Evolutionary conservation across 495 filamentous ascomycete species (phyloP), one percentile per base, ranked within the genome.

Genomic region (Podospora pseudocomata): DNA sequence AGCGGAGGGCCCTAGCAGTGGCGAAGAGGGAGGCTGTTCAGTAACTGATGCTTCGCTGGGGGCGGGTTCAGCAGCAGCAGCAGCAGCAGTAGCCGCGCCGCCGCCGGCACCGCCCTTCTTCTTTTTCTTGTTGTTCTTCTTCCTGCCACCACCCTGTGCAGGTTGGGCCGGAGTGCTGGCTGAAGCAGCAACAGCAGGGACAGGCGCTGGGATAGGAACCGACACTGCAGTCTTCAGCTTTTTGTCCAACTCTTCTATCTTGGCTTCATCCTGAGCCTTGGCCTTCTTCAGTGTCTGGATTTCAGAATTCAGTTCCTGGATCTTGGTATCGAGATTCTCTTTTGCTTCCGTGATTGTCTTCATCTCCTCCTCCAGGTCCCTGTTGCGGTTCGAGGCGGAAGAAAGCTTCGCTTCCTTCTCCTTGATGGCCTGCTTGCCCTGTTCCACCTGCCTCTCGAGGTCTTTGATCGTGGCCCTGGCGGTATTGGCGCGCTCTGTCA

Each of bases 41-140:
- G 53, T 54, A 4, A 56, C 60, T 16, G 74, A 71, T 9, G 73
- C 67, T 34, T 79, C 78, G 39, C 71, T 75, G 19, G 68, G 34
- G 16, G 73, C 63, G 44, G 67, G 39, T 44, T 76, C 77, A 0
- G 66, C 2, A 9, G 65, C 60, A 9, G 65, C 60, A 44, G 73
- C 44, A 5, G 65, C 60, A 9, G 65, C 60, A 44, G 73, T 32
- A 5, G 65, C 60, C 4, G 67, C 64, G 4, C 81, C 62, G 59
- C 77, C 82, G 63, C 86, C 88, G 18, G 84, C 86, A 19, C 61
- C 61, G 27, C 61, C 61, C 61, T 63, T 63, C 54, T 87, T 88
- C 83, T 92, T 96, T 85, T 95, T 96, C 83, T 94, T 97, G 76
- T 94, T 95, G 63, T 89, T 91, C 60, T 91, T 95, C 74, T 92